Evolutionary conservation across 352 stramenopile genomes (phyloP).

Genomic region (Globisporangium echinulatum): DNA sequence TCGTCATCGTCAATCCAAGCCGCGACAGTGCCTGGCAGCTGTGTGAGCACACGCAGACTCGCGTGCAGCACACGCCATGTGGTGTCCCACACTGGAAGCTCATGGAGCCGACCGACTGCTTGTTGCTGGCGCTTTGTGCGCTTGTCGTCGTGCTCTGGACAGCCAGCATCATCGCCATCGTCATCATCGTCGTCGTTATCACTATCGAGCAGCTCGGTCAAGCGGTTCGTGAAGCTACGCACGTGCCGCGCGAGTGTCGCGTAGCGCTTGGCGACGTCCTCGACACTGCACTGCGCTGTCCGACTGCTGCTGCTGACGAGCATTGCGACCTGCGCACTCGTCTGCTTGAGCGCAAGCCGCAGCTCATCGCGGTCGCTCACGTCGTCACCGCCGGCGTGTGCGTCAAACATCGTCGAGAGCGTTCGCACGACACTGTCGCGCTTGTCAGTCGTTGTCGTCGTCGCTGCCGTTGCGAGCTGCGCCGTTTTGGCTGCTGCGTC

Average conservation of each 20-base stretch:
- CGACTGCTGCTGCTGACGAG: conserved; percentile 3
- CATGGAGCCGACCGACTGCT: background rate
- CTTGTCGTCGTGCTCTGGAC: background rate
- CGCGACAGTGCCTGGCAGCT: background rate
- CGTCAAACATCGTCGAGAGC: conserved; percentile 14
- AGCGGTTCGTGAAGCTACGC: conserved; percentile 3
- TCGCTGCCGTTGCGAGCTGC: background rate
- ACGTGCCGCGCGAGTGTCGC: conserved; percentile 6
- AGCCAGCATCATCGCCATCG: background rate
- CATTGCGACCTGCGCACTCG: conserved; percentile 8
- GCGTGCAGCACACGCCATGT: conserved; percentile 23
- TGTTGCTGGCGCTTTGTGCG: background rate
- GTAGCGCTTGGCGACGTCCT: conserved; percentile 1
- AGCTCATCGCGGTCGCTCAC: conserved; percentile 1
- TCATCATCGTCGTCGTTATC: conserved; percentile 1
- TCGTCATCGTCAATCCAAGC: background rate
- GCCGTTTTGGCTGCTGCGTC: conserved; percentile 10
- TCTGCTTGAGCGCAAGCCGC: conserved; percentile 15
- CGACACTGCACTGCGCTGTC: background rate
- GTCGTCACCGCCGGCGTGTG: conserved; percentile 7
- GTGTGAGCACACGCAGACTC: conserved; percentile 14
- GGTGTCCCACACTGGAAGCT: conserved; percentile 28
- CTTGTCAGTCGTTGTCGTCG: background rate
- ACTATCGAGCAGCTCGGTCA: background rate
- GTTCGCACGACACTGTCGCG: conserved; percentile 6